A percentile compares a stretch with the other conserved stretches of the same genome.
Evolutionary conservation across 495 filamentous ascomycete genomes (phyloP).

Genomic region (Tuber umbilicatum): DNA sequence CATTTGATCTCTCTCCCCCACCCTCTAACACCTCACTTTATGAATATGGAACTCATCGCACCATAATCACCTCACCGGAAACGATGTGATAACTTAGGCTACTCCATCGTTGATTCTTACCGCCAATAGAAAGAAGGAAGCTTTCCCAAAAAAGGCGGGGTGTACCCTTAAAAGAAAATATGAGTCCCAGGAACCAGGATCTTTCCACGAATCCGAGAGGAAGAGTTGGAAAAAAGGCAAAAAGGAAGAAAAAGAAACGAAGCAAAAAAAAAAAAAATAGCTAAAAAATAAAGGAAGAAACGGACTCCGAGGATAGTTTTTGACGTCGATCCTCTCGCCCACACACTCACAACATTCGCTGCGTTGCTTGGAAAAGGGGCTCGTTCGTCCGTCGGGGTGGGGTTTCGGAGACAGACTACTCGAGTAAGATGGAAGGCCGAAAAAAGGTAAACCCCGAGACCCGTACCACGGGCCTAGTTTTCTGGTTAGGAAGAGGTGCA

Average conservation of each 20-base stretch:
- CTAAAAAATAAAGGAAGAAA: neutral
- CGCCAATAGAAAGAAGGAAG: neutral
- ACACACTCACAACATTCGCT: neutral
- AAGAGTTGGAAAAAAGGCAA: neutral
- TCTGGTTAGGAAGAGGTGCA: neutral
- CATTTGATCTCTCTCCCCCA: neutral
- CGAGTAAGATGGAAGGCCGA: conserved; percentile 20
- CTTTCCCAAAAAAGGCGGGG: neutral
- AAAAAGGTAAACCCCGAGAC: conserved; percentile 17
- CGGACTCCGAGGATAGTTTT: neutral
- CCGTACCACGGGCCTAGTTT: conserved; percentile 7
- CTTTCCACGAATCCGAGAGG: neutral
- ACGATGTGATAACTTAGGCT: neutral
- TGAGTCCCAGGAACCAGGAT: neutral
- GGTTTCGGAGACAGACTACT: conserved; percentile 16
- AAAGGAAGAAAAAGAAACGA: neutral
- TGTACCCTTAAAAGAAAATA: neutral
- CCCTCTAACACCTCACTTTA: neutral
- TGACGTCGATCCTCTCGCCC: neutral
- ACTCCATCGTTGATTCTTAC: neutral
- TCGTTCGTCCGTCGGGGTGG: conserved; percentile 25
- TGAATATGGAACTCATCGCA: neutral
- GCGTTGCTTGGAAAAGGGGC: conserved; percentile 20
- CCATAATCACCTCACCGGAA: neutral
- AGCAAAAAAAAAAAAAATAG: neutral